Evolutionary conservation across 495 filamentous ascomycete genomes (phyloP).

Genomic region (Hamigera avellanea): DNA sequence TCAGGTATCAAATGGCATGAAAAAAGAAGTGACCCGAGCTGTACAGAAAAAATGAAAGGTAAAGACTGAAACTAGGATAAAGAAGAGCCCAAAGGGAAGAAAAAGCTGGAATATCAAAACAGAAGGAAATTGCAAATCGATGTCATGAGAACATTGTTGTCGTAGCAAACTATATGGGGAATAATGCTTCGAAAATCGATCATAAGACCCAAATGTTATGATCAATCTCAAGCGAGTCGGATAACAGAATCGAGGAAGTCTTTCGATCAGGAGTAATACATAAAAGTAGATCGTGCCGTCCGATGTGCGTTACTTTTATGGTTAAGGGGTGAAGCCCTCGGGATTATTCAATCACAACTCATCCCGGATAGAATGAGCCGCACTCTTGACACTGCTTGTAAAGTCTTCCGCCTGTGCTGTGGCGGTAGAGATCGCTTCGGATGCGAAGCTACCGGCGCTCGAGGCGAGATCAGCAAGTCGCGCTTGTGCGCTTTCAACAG

Average conservation of each 20-base stretch:
- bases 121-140: background rate
- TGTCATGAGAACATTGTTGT: constrained; percentile 16
- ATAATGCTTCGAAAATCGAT: constrained; percentile 18
- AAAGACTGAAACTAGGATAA: no score
- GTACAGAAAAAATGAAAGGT: no score
- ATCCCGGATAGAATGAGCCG: constrained; percentile 30
- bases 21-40: no score
- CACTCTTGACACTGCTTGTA: constrained; percentile 20
- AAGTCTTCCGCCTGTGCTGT: constrained; percentile 38
- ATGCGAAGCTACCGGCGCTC: constrained; percentile 22
- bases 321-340: no score
- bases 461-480: constrained; percentile 32
- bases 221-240: constrained; percentile 2
- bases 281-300: no score
- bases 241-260: constrained; percentile 6
- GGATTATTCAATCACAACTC: constrained; percentile 36
- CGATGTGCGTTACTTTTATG: no score
- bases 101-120: background rate
- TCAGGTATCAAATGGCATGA: no score
- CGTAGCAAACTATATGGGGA: constrained; percentile 32
- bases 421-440: constrained; percentile 24
- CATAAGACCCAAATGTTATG: constrained; percentile 5
- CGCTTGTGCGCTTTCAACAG: constrained; percentile 38
- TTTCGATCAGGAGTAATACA: no score
- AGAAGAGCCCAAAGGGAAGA: background rate